Evolutionary conservation across 2,329 filamentous ascomycete species (phyloP).

Genomic region (Juglanconis sp.): DNA sequence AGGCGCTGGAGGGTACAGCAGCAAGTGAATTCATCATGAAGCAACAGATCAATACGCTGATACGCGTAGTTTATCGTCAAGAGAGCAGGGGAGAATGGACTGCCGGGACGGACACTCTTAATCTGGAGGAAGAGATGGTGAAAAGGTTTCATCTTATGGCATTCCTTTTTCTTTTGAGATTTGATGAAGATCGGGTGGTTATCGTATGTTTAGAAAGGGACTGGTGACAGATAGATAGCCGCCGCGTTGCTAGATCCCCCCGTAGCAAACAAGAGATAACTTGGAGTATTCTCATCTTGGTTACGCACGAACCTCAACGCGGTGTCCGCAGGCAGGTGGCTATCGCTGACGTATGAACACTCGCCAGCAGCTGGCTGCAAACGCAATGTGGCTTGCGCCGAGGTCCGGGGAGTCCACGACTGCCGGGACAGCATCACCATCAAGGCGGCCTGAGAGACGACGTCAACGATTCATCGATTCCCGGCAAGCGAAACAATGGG

Average conservation of each 20-base stretch:
- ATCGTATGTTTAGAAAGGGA: not conserved
- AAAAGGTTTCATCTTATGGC: not conserved
- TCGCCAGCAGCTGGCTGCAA: too few species aligned
- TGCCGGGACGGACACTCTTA: not conserved
- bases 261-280: not conserved
- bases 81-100: not conserved
- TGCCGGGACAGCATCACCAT: too few species aligned
- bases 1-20: not conserved
- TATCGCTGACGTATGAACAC: too few species aligned
- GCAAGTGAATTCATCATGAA: not conserved
- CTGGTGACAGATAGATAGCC: not conserved
- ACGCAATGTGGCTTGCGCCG: too few species aligned
- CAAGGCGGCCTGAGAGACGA: too few species aligned
- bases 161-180: not conserved
- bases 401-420: too few species aligned
- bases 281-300: not conserved
- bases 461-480: too few species aligned
- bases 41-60: not conserved
- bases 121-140: not conserved
- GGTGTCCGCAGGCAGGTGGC: too few species aligned
- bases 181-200: not conserved
- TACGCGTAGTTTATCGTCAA: not conserved
- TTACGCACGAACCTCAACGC: slow-evolving; percentile 17
- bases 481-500: too few species aligned
- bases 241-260: not conserved